Evolutionary conservation across 176 grass and related monocot genomes (phyloP), one percentile per base, ranked within the genome.

Genomic region (Bothriochloa decipiens): DNA sequence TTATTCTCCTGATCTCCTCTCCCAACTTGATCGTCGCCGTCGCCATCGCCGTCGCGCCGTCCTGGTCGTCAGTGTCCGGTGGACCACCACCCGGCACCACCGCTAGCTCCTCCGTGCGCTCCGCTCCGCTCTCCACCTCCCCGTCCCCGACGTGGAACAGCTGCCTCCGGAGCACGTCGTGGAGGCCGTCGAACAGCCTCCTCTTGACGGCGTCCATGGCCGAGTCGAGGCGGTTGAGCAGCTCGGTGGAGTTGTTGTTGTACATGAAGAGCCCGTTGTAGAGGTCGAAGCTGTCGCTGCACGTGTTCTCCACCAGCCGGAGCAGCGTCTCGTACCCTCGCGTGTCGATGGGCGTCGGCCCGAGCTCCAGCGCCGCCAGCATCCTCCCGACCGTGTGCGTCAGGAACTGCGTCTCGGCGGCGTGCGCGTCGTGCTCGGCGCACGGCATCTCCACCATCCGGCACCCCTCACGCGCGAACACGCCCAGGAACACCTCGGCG

Each of bases 201-300:
- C 28, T 81, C 90, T 94, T 97, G 23, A 97, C 50, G 61, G 88
- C 53, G 53, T 92, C 92, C 72, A 92, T 49, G 12, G 95, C 95
- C 14, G 20, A 50, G n/a, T 92, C 86, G 16, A 97, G 86, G 11
- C 95, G 87, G 65, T 97, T 67, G 62, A 97, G 76, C 83, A 92
- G 79, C 64, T 97, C 92, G 7, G 81, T 94, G 5, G 95, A 89
- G 84, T 94, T 94, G 70, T 86, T 89, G 65, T 97, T 97, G 73
- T 97, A 97, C 95, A 97, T 92, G 82, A 97, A 97, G 52, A 97
- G 88, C 8, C 92, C 95, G 43, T 97, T 91, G 81, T 94, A 97
- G 20, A 97, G 95, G 53, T 94, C 92, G 68, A 97, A 97, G 87
- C 95, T 97, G 77, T 97, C 95, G 65, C 87, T 83, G 72, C 95